Evolutionary conservation across 495 filamentous ascomycete species (phyloP).

Genomic region (Tuber umbilicatum): DNA sequence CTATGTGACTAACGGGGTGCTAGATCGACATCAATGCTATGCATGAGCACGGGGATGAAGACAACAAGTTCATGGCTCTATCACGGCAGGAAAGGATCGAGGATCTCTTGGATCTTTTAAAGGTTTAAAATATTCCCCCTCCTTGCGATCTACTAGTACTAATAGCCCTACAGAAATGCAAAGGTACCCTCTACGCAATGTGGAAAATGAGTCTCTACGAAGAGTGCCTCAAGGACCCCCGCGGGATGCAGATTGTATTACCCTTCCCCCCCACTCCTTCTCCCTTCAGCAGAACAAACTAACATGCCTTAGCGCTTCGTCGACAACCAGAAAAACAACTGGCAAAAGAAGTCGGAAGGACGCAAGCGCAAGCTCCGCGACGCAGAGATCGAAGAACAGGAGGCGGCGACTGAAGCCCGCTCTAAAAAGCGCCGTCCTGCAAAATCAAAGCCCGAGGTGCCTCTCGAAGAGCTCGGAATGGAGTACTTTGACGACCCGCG

Average conservation of each 20-base stretch:
- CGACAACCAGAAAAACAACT: slow-evolving; percentile 39
- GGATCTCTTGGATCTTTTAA: background rate
- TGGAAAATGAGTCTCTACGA: slow-evolving; percentile 36
- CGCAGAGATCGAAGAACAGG: background rate
- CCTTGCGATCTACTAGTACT: background rate
- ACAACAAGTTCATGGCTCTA: background rate
- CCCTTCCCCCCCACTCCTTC: background rate
- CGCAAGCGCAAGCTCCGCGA: slow-evolving; percentile 23
- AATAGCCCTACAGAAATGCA: slow-evolving; percentile 19
- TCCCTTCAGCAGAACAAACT: background rate
- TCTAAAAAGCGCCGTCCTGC: background rate
- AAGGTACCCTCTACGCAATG: slow-evolving; percentile 38
- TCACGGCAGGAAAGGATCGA: background rate
- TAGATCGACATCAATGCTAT: background rate
- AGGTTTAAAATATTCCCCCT: background rate
- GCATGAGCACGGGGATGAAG: background rate
- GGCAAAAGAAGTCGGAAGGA: slow-evolving; percentile 37
- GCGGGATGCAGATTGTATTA: slow-evolving; percentile 33
- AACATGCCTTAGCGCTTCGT: slow-evolving; percentile 31
- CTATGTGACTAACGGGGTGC: background rate
- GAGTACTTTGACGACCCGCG: background rate
- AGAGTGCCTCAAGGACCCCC: slow-evolving; percentile 33
- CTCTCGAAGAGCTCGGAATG: background rate
- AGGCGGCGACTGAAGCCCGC: background rate
- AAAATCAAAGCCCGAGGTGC: background rate